phyloP scores from a whole-genome alignment of 257 asterid genomes.

The Capsicum chinense region DNA sequence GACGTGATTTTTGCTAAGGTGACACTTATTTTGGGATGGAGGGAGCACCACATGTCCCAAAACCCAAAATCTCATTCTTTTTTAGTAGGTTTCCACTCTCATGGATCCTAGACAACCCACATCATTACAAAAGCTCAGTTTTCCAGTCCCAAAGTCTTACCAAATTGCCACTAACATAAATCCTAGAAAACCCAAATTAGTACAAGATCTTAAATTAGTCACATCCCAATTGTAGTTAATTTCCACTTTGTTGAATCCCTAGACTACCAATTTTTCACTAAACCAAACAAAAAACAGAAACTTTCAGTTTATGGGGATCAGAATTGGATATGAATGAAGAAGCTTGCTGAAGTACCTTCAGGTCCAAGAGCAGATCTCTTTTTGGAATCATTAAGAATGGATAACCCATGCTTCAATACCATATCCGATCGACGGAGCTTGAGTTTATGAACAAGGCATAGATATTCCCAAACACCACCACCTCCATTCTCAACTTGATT shows the following conservation, averaged over 20 bases:
- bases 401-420: conserved; percentile 71
- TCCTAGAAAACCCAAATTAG: not conserved
- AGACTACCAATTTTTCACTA: not conserved
- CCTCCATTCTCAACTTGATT: conserved; percentile 94
- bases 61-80: conserved; percentile 33
- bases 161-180: not conserved
- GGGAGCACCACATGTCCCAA: not conserved
- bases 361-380: conserved; percentile 91
- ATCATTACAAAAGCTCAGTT: not conserved
- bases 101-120: not conserved
- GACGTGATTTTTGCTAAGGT: no score
- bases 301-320: no score
- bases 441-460: conserved; percentile 84
- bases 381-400: conserved; percentile 72
- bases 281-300: not conserved
- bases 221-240: not conserved
- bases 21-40: no score
- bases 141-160: not conserved
- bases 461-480: conserved; percentile 97
- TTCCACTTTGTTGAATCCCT: not conserved
- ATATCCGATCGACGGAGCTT: conserved; percentile 89
- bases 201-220: not conserved
- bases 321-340: not conserved
- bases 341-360: conserved; percentile 55
- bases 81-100: not conserved